Base-by-base conservation (phyloP, 768 basidiomycete genomes). In the Pisolithus orientalis region DNA sequence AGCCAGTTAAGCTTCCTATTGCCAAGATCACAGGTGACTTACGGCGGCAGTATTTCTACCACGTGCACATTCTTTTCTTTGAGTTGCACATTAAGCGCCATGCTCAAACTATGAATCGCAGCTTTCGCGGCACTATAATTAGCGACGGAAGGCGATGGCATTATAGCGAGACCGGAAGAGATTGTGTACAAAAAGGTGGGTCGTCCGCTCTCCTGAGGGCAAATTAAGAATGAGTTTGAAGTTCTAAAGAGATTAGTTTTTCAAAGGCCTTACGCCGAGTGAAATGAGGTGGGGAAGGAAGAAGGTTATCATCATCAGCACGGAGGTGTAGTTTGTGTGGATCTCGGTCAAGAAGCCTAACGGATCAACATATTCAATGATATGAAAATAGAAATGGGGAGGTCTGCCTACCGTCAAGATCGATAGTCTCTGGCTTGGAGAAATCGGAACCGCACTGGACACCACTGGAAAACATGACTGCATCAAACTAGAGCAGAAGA, bases 61-160 rank as follows among this genome's bases (percentile, higher is more conserved):
- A 84, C 76, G 44, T 77, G 69, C 14, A 84, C 71, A 25, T 78
- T 75, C 16, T 77, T 79, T 17, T 69, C 71, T 39, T 70, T 59
- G 9, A 83, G 68, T 58, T 81, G 77, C 1, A 60, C 61, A 46
- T 72, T 69, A 14, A 84, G 70, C 3, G 78, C 77, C 9, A 75
- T 62, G 17, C 70, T 69, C 55, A 80, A 74, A 51, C 75, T 80
- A 57, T 78, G 79, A 32, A 83, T 58, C 1, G 80, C 81, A 5
- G 80, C 80, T 61, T 84, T 83, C 4, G 76, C 74, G 0, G 82
- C 81, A 31, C 71, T 77, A 57, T 85, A 84, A 47, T 77, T 75
- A 2, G 74, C 63, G 0, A 80, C 65, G 31, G 56, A 59, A 1
- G 76, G 66, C 1, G 61, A 65, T 0, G 81, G 79, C 32, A 71